Conservation (phyloP, 2,329 filamentous ascomycete species). For the Macrophomina pseudophaseolina region DNA sequence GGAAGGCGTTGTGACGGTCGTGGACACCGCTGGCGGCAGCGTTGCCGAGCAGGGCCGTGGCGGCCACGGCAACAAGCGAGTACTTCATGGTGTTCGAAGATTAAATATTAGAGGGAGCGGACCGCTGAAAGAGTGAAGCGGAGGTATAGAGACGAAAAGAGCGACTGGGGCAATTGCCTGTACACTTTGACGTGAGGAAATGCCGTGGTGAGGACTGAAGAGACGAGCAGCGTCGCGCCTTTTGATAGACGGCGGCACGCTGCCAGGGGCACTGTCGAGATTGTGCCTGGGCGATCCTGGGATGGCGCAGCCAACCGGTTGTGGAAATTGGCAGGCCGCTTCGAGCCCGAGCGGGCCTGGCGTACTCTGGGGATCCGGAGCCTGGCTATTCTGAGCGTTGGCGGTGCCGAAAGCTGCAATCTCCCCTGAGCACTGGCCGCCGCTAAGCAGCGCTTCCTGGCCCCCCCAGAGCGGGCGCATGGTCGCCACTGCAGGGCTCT, state of each 20-base stretch:
- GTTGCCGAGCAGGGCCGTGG: conserved; percentile 55
- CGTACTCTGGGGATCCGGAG: conserved; percentile 21
- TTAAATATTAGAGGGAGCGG: conserved; percentile 61
- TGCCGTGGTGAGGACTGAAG: conserved; percentile 16
- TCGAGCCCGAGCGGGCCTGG: conserved; percentile 1
- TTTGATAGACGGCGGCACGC: conserved; percentile 20
- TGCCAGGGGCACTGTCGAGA: conserved; percentile 21
- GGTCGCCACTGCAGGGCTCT: neutral
- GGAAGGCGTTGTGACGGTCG: conserved; percentile 67
- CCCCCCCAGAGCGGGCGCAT: neutral
- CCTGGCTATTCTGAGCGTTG: conserved; percentile 17
- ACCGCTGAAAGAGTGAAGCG: conserved; percentile 91
- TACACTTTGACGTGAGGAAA: conserved; percentile 6
- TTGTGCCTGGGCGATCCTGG: conserved; percentile 23
- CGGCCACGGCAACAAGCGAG: conserved; percentile 67
- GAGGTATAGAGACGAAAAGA: conserved; percentile 46
- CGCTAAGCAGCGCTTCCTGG: neutral
- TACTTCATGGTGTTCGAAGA: conserved; percentile 71
- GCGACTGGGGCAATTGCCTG: conserved; percentile 23
- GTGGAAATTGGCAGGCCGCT: conserved; percentile 24
- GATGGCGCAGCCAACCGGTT: conserved; percentile 14
- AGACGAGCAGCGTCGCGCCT: conserved; percentile 4
- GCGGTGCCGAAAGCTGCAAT: conserved; percentile 19
- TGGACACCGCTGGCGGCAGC: conserved; percentile 63
- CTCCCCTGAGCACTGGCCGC: conserved; percentile 22